Base-by-base conservation (phyloP, 148 eudicot species). In the Beta vulgaris region DNA sequence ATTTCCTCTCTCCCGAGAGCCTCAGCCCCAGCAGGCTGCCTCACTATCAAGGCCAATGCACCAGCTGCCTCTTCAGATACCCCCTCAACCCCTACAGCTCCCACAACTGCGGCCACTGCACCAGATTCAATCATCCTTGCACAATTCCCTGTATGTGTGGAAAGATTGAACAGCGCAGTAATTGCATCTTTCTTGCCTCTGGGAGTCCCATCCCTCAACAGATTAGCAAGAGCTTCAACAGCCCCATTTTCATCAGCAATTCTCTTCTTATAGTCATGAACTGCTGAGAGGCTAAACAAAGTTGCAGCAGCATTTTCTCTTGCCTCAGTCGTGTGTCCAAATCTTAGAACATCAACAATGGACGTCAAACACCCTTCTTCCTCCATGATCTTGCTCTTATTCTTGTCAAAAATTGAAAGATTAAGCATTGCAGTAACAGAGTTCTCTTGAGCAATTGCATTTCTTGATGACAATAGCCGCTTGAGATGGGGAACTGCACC, bases 221-320 rank as follows among this genome's bases (percentile, higher is more conserved):
- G 26, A 31, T 72, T 59, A 1, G 87, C 86, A 64, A 93, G 77
- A 28, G 97, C 93, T 71, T 87, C 90, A 9, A 93, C 85, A 6
- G 97, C 95, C 54, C 95, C 91, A 25, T 84, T 73, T 76, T 85
- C 86, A 35, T 81, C 84, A 0, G 91, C 90, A 73, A 93, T 93
- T 64, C 71, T 79, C 82, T 83, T 91, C 77, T 93, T 93, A 66
- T 89, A 88, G 28, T 85, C 92, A 53, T 93, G 97, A 70, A 93
- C 88, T 0, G 98, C 89, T 9, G 98, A 93, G 26, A 93, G 91
- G 71, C 98, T 93, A 79, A 93, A 93, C 62, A 93, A 60, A 0
- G 98, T 91, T 0, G 98, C 98, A 2, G 97, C 98, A 34, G 98
- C 97, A 37, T 93, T 93, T 83, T 93, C 98, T 79, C 91, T 77